These are phyloP conservation scores for Pseudogymnoascus sp. DNA, from an alignment of 2,329 filamentous ascomycete genomes.

Conservation along the genomic window DNA sequence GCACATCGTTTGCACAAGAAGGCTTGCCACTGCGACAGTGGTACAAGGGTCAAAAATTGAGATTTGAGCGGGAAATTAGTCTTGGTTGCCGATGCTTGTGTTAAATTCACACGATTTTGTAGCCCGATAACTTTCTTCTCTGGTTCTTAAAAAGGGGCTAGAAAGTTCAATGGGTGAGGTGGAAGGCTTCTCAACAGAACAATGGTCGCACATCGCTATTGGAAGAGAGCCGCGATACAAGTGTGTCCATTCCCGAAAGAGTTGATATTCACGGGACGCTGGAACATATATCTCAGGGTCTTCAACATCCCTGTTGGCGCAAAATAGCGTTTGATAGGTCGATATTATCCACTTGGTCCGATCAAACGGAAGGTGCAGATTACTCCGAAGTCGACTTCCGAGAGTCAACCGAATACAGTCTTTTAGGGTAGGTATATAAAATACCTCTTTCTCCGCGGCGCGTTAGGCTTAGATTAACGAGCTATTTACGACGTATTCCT, in stretches of 20 bases:
- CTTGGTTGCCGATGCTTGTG: not conserved
- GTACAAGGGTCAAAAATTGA: not conserved
- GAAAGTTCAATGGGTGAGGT: not conserved
- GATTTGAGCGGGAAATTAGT: not conserved
- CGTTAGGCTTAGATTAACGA: not conserved
- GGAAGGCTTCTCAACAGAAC: not conserved
- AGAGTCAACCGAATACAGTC: not conserved
- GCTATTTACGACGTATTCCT: not conserved
- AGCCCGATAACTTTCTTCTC: not conserved
- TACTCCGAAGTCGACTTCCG: not conserved
- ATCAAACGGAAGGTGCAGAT: not conserved
- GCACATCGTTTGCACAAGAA: not conserved
- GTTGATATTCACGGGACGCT: not conserved
- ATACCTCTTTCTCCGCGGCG: too few relatives aligned
- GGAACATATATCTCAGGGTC: not conserved
- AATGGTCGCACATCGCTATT: not conserved
- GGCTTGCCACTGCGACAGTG: not conserved
- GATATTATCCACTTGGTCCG: not conserved
- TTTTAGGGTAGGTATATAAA: not conserved
- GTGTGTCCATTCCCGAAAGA: not conserved
- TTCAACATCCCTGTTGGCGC: not conserved
- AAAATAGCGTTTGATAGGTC: not conserved
- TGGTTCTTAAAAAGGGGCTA: not conserved
- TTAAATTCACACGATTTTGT: not conserved
- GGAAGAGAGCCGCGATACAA: not conserved